Conservation (phyloP, 2,329 filamentous ascomycete species). For the Fusarium guadeloupense region DNA sequence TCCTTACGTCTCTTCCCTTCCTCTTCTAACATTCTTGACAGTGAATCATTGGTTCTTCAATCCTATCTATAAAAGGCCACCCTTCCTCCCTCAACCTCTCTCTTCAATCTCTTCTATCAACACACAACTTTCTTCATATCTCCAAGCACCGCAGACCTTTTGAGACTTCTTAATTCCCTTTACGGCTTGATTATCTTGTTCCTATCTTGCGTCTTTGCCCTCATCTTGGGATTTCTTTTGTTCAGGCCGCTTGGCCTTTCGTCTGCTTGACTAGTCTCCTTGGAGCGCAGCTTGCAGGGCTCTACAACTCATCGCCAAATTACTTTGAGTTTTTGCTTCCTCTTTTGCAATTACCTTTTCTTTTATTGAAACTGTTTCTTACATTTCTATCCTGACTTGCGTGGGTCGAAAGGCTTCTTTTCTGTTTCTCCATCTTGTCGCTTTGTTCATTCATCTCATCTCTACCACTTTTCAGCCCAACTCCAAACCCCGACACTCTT, state of each 20-base stretch:
- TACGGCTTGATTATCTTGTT: background rate
- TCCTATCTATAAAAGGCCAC: background rate
- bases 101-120: conserved; percentile 3
- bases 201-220: background rate
- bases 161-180: background rate
- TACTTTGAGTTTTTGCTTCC: background rate
- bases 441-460: background rate
- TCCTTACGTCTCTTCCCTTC: background rate
- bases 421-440: background rate
- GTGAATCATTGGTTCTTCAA: conserved; percentile 1
- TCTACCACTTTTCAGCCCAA: background rate
- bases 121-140: background rate
- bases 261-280: background rate
- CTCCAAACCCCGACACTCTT: background rate
- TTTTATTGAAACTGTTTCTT: too few relatives aligned
- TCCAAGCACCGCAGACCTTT: background rate
- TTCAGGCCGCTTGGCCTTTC: background rate
- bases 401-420: background rate
- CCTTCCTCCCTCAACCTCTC: background rate
- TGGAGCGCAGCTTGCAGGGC: background rate
- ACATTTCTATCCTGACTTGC: background rate
- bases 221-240: background rate
- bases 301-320: background rate
- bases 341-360: background rate
- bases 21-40: background rate